Conservation (phyloP, 805 yeast genomes). For the Metschnikowia koreensis region DNA sequence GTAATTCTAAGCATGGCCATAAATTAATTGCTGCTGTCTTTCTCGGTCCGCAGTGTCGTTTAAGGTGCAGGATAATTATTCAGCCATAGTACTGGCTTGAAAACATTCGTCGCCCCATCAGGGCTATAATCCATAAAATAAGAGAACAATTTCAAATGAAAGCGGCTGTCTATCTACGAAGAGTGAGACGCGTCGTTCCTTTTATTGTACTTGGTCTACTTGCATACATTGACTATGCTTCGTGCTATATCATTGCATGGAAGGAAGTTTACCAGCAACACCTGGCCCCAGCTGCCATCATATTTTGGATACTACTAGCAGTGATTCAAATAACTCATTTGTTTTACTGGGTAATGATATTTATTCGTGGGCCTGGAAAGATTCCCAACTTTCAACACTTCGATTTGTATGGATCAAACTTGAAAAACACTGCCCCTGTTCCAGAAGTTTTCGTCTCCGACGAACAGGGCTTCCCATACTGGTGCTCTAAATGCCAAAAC, state of each 20-base stretch:
- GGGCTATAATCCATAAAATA: not conserved
- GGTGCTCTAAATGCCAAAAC: slow-evolving; percentile 68
- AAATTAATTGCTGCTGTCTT: too few species aligned
- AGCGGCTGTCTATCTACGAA: slow-evolving; percentile 1
- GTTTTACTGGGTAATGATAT: slow-evolving; percentile 45
- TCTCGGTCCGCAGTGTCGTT: too few species aligned
- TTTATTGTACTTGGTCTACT: slow-evolving; percentile 4
- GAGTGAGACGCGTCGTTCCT: slow-evolving; percentile 6
- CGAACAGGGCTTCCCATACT: slow-evolving; percentile 68
- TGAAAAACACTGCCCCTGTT: slow-evolving; percentile 30
- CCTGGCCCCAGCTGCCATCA: slow-evolving; percentile 14
- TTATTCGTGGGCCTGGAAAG: slow-evolving; percentile 58
- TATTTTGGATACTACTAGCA: slow-evolving; percentile 15
- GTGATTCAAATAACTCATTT: slow-evolving; percentile 6
- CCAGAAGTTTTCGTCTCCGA: slow-evolving; percentile 70
- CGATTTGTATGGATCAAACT: slow-evolving; percentile 23
- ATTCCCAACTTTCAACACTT: slow-evolving; percentile 37
- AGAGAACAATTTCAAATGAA: slow-evolving; percentile 1
- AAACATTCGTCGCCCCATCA: not conserved
- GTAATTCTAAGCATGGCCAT: too few species aligned
- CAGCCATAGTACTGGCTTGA: not conserved
- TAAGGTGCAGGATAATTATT: too few species aligned
- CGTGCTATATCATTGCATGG: slow-evolving; percentile 16
- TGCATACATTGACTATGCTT: slow-evolving; percentile 14
- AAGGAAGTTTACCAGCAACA: slow-evolving; percentile 9